phyloP scores from a whole-genome alignment of 108 stramenopile species.

The Stephanodiscus minutulus region DNA sequence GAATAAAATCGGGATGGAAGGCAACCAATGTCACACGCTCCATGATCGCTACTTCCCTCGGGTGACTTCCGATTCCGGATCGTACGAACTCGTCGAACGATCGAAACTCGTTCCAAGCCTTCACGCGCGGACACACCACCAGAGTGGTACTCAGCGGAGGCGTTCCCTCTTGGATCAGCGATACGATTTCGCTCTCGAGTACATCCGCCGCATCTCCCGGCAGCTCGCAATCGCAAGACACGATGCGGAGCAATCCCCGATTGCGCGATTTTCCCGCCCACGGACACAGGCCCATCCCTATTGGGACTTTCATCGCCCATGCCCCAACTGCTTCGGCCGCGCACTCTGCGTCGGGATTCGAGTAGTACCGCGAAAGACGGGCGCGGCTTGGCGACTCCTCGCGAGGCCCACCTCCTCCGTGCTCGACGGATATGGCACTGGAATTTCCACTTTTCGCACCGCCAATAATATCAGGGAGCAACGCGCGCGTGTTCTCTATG shows the following conservation, averaged over 20 bases:
- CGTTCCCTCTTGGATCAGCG: background rate
- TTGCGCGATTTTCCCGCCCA: background rate
- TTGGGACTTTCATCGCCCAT: conserved; percentile 4
- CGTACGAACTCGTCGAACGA: conserved; percentile 45
- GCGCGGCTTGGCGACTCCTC: too few species aligned
- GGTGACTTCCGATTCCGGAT: conserved; percentile 1
- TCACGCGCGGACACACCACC: conserved; percentile 47
- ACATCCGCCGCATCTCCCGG: background rate
- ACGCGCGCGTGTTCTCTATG: too few species aligned
- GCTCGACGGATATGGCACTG: too few species aligned
- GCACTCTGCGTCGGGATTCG: background rate
- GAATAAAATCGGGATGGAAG: conserved; percentile 54
- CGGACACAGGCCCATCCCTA: conserved; percentile 6
- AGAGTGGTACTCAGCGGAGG: conserved; percentile 43
- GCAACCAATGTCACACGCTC: conserved; percentile 52
- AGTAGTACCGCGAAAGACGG: too few species aligned
- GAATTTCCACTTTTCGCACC: too few species aligned
- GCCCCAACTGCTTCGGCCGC: background rate
- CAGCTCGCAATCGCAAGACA: background rate
- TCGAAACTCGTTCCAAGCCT: conserved; percentile 45
- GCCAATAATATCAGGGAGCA: too few species aligned
- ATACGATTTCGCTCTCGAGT: background rate
- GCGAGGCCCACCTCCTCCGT: too few species aligned
- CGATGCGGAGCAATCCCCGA: background rate
- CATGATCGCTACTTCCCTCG: conserved; percentile 3